A percentile compares a stretch with the other conserved stretches of the same genome.
phyloP scores from a whole-genome alignment of 257 asterid species.

The Ehretia macrophylla region DNA sequence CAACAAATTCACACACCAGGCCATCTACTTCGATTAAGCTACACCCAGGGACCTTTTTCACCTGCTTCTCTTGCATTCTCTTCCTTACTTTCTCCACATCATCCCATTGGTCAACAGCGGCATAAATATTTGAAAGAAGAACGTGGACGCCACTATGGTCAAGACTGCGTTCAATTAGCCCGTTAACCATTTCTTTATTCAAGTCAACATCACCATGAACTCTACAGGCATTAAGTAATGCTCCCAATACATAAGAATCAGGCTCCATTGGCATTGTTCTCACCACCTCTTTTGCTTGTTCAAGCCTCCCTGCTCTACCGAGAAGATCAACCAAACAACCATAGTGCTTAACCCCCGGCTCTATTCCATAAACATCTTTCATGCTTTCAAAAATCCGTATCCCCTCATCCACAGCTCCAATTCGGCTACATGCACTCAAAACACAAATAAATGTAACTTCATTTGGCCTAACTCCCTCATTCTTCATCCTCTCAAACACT shows the following conservation, averaged over 20 bases:
- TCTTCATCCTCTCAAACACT: conserved; percentile 40
- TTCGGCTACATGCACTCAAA: conserved; percentile 45
- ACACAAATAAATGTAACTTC: conserved; percentile 42
- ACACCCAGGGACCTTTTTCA: conserved; percentile 48
- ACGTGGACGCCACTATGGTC: conserved; percentile 37
- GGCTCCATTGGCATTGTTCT: conserved; percentile 34
- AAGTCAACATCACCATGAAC: conserved; percentile 29
- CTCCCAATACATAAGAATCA: conserved; percentile 40
- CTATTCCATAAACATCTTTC: conserved; percentile 30
- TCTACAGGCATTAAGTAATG: conserved; percentile 46
- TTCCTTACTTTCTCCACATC: conserved; percentile 42
- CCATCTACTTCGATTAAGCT: conserved; percentile 41
- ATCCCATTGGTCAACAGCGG: conserved; percentile 40
- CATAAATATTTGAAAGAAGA: conserved; percentile 52
- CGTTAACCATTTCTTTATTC: conserved; percentile 27
- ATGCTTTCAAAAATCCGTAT: conserved; percentile 37
- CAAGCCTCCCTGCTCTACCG: conserved; percentile 39
- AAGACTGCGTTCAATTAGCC: conserved; percentile 18
- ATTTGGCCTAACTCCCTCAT: conserved; percentile 41
- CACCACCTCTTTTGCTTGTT: conserved; percentile 33
- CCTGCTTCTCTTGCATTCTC: conserved; percentile 38
- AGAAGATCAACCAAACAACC: conserved; percentile 57
- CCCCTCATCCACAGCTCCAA: conserved; percentile 47
- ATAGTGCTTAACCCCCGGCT: conserved; percentile 36
- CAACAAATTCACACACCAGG: conserved; percentile 20